Base-by-base conservation (phyloP, 2,329 filamentous ascomycete species). In the Lachnellula hyalina region DNA sequence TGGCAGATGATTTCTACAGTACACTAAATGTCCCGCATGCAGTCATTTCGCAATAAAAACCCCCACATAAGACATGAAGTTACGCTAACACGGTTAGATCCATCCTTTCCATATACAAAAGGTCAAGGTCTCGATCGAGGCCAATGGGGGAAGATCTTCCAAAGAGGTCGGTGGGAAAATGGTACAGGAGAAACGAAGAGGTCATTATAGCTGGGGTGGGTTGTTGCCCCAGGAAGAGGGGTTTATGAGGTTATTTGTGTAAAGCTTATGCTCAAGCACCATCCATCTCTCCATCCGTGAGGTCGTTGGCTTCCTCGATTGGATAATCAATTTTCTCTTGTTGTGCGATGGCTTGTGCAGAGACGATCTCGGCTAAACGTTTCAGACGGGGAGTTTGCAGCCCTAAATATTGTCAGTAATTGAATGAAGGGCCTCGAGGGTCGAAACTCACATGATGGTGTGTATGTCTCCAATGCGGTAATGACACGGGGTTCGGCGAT, bases 401-500 rank as follows among this genome's bases (percentile, higher is more conserved):
- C 93, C 90, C 89, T 94, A 56, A 40, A 45, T 17, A 15, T 35
- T 46, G 55, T 73, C 66, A 73, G 70, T 70, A 53, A 65, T 35
- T 12, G 8, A 17, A 17, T 23, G 47, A 15, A 54, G 40, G 15
- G 34, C 34, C 7, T 34, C 4, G 9, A 52, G 23, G 47, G 32
- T 1, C 8, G 21, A 46, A 54, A 79, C 89, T 81, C 80, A 94
- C 93, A 99, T 63, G 92, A 96, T 60, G 94, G 94, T 49, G 94
- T 97, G 71, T 99, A 99, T 14, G 94, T 99, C 76, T 99, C 94
- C 62, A 99, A 76, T 51, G 94, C 94, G 3, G 92, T 96, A 68
- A 99, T 99, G 52, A 90, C 89, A 70, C 94, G 84, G 28, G 94
- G 94, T 73, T 99, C 94, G 14, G 94, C 94, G 72, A 99, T 99